Conservation (phyloP, 768 basidiomycete species). For the Russula griseocarnosa region DNA sequence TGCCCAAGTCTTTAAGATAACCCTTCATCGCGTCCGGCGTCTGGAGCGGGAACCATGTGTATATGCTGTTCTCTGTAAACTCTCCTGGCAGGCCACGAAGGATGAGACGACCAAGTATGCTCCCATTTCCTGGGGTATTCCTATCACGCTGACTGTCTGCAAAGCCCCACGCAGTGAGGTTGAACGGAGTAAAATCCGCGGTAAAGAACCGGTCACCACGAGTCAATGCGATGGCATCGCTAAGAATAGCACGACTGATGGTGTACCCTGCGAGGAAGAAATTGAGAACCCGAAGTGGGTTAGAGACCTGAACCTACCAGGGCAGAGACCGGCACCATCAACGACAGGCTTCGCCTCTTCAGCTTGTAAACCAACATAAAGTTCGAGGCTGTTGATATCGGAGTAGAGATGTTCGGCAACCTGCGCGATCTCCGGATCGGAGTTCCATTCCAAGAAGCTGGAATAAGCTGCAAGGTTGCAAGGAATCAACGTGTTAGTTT, state of each 20-base stretch:
- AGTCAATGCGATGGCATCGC: constrained; percentile 82
- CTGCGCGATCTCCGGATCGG: constrained; percentile 59
- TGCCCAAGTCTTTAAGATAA: constrained; percentile 53
- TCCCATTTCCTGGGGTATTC: constrained; percentile 68
- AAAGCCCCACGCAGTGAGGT: constrained; percentile 81
- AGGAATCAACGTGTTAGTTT: background rate
- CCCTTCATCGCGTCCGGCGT: constrained; percentile 65
- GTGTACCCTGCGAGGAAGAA: constrained; percentile 56
- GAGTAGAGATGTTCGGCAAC: constrained; percentile 78
- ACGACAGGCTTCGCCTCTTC: constrained; percentile 72
- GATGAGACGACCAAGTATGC: constrained; percentile 68
- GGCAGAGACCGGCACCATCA: constrained; percentile 80
- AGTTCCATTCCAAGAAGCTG: constrained; percentile 79
- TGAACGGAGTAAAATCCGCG: constrained; percentile 74
- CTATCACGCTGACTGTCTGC: constrained; percentile 76
- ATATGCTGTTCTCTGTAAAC: constrained; percentile 64
- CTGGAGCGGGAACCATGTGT: constrained; percentile 88
- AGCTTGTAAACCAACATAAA: constrained; percentile 78
- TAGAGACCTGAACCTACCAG: constrained; percentile 44
- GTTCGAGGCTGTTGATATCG: constrained; percentile 68
- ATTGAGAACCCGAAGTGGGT: background rate
- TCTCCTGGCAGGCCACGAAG: constrained; percentile 69
- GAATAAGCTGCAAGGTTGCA: constrained; percentile 59
- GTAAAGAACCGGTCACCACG: constrained; percentile 83
- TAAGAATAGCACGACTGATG: constrained; percentile 78